These are phyloP conservation scores for Isabelozyma gotoi DNA, from an alignment of 805 yeast species.

Conservation along the genomic window DNA sequence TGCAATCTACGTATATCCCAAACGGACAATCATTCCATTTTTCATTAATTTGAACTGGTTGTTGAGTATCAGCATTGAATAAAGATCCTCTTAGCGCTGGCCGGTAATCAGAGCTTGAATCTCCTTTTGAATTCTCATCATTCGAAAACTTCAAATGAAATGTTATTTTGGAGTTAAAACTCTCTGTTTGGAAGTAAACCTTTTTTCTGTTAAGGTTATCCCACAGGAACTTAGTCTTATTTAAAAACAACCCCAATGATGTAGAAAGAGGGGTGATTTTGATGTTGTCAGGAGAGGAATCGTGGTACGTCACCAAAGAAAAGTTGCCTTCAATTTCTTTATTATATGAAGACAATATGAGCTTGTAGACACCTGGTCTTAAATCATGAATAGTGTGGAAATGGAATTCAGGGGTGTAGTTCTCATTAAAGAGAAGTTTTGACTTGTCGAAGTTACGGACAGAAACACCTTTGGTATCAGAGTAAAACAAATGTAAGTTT, in stretches of 20 bases:
- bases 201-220: conserved; percentile 36
- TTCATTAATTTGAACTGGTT: conserved; percentile 34
- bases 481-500: conserved; percentile 46
- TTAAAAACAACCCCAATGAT: conserved; percentile 35
- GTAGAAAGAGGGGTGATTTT: conserved; percentile 15
- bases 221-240: conserved; percentile 34
- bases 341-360: conserved; percentile 48
- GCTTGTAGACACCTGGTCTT: conserved; percentile 39
- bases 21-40: conserved; percentile 42
- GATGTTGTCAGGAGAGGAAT: conserved; percentile 7
- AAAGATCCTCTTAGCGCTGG: conserved; percentile 49
- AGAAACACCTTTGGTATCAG: conserved; percentile 21
- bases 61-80: conserved; percentile 25
- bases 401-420: conserved; percentile 27
- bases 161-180: conserved; percentile 18
- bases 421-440: conserved; percentile 32
- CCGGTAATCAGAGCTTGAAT: conserved; percentile 30
- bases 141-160: conserved; percentile 26
- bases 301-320: conserved; percentile 28
- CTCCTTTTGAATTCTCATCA: conserved; percentile 7
- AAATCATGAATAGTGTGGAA: conserved; percentile 16
- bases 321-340: conserved; percentile 26
- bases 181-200: conserved; percentile 20
- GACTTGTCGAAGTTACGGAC: conserved; percentile 21
- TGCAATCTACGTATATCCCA: conserved; percentile 42